These are phyloP conservation scores for Opeltia flavorubescens DNA, from an alignment of 495 filamentous ascomycete species.

Conservation along the genomic window DNA sequence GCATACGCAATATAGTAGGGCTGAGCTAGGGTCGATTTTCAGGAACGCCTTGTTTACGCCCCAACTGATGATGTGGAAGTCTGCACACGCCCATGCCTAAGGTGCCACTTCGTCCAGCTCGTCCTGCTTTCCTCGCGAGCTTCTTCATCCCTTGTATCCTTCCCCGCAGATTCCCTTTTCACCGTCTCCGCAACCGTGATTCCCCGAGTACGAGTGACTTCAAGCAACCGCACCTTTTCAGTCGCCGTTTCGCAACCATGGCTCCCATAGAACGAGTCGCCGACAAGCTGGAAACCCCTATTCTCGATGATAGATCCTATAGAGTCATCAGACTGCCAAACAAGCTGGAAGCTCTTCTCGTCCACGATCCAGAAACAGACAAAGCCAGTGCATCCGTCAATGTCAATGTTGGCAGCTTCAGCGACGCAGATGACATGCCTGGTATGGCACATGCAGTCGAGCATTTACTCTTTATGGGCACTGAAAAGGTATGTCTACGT, in stretches of 20 bases:
- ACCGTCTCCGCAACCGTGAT: not conserved
- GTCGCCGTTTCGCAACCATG: slow-evolving; percentile 22
- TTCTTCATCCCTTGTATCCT: not conserved
- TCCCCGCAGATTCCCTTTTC: not conserved
- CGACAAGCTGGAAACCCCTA: slow-evolving; percentile 71
- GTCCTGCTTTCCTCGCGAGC: not conserved
- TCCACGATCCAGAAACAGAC: slow-evolving; percentile 91
- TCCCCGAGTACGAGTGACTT: too few relatives aligned
- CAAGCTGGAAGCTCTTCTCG: slow-evolving; percentile 82
- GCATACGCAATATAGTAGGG: too few relatives aligned
- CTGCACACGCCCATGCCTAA: too few relatives aligned
- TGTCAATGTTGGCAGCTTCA: slow-evolving; percentile 92
- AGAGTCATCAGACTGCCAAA: slow-evolving; percentile 76
- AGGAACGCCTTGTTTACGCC: too few relatives aligned
- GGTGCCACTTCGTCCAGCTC: not conserved
- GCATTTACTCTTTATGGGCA: slow-evolving; percentile 96
- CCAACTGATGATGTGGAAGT: too few relatives aligned
- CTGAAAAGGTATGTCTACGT: slow-evolving; percentile 58
- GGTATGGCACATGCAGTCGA: slow-evolving; percentile 88
- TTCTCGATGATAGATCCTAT: slow-evolving; percentile 78
- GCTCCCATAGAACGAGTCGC: slow-evolving; percentile 53
- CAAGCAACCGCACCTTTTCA: not conserved
- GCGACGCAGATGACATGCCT: slow-evolving; percentile 81
- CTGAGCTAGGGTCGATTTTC: too few relatives aligned
- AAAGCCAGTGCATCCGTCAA: slow-evolving; percentile 93